Evolutionary conservation across 2,329 filamentous ascomycete genomes (phyloP).

Genomic region (Aspergillus luchuensis): DNA sequence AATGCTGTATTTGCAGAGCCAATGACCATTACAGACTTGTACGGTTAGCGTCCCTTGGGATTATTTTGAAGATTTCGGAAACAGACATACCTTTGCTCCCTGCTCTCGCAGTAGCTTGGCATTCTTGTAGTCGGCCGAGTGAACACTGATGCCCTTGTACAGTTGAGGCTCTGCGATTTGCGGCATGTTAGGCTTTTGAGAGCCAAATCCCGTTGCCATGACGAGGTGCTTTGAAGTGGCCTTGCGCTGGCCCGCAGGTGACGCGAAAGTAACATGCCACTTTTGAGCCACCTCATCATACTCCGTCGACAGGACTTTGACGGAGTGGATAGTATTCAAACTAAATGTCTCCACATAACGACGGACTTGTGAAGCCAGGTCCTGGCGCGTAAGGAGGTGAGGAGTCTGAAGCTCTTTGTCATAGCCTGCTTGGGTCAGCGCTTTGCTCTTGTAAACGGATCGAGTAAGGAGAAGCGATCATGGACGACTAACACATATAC

Average conservation of each 20-base stretch:
- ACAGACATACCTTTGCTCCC: conserved; percentile 14
- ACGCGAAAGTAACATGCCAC: conserved; percentile 31
- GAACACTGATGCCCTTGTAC: conserved; percentile 20
- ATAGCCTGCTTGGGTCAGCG: conserved; percentile 13
- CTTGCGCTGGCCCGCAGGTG: conserved; percentile 12
- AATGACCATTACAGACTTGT: conserved; percentile 46
- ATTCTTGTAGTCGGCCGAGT: conserved; percentile 20
- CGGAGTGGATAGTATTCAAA: conserved; percentile 35
- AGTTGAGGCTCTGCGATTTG: conserved; percentile 12
- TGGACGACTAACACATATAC: conserved; percentile 31
- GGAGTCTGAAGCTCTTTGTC: conserved; percentile 18
- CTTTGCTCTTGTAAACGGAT: too few species aligned
- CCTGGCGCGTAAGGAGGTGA: conserved; percentile 19
- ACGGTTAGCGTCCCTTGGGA: neutral
- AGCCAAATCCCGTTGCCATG: conserved; percentile 25
- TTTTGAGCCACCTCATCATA: conserved; percentile 23
- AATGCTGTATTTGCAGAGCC: conserved; percentile 53
- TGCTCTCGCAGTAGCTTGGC: conserved; percentile 12
- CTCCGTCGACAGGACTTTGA: conserved; percentile 27
- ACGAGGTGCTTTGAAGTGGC: conserved; percentile 22
- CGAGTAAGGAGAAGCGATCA: neutral
- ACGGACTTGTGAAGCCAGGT: conserved; percentile 21
- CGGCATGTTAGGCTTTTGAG: conserved; percentile 21
- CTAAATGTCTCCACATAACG: conserved; percentile 34
- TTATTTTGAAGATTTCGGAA: neutral